Evolutionary conservation across 164 flowering plant species (phyloP).

Genomic region (Annona squamosa): DNA sequence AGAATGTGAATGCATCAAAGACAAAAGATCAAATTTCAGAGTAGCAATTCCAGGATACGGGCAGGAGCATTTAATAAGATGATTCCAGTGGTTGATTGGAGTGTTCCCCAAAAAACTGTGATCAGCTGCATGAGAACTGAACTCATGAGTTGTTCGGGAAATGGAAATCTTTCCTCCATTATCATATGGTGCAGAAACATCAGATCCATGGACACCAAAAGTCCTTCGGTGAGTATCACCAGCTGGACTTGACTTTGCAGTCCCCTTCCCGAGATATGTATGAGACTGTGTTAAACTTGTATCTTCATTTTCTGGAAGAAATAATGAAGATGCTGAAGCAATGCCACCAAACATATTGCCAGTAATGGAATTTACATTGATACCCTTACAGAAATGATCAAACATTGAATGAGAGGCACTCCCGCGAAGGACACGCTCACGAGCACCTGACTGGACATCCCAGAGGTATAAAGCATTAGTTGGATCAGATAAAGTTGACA

Average conservation of each 20-base stretch:
- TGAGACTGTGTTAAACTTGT: conserved; percentile 24
- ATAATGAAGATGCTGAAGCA: conserved; percentile 69
- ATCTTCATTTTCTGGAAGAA: conserved; percentile 47
- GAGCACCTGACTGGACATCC: conserved; percentile 92
- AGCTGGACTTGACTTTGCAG: conserved; percentile 9
- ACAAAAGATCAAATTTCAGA: conserved; percentile 62
- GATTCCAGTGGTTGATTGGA: conserved; percentile 22
- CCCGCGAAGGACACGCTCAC: conserved; percentile 90
- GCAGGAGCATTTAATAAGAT: conserved; percentile 56
- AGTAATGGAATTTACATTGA: conserved; percentile 31
- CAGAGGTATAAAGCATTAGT: conserved; percentile 68
- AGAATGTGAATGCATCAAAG: conserved; percentile 45
- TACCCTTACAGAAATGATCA: conserved; percentile 66
- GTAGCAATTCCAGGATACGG: conserved; percentile 80
- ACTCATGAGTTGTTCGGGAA: conserved; percentile 5
- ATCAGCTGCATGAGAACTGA: conserved; percentile 2
- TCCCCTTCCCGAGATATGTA: conserved; percentile 26
- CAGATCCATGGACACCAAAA: conserved; percentile 14
- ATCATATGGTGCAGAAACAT: conserved; percentile 18
- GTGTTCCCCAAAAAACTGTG: conserved; percentile 12
- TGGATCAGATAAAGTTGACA: conserved; percentile 35
- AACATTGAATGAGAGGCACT: conserved; percentile 84
- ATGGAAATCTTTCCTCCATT: conserved; percentile 16
- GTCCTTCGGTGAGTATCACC: conserved; percentile 10
- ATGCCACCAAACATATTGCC: conserved; percentile 37